phyloP scores from a whole-genome alignment of 2,329 filamentous ascomycete genomes.

The Aspergillus vadensis region DNA sequence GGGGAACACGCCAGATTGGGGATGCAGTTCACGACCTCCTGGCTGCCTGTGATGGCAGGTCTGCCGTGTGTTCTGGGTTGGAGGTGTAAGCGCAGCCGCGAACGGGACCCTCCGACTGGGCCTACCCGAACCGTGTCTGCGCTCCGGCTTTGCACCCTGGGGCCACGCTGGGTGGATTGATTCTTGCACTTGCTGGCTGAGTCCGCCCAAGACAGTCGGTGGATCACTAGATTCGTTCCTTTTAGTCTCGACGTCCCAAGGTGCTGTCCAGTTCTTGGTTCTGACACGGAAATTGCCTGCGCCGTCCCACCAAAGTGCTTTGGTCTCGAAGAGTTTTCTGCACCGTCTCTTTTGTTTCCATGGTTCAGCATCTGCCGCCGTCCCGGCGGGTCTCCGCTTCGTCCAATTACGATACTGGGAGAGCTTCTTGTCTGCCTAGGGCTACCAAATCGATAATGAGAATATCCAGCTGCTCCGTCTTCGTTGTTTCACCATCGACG shows the following conservation, averaged over 20 bases:
- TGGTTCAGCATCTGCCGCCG: conserved; percentile 36
- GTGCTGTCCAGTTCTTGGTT: conserved; percentile 11
- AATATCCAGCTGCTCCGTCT: conserved; percentile 82
- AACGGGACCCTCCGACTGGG: conserved; percentile 24
- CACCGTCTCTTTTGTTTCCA: conserved; percentile 42
- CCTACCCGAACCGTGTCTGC: conserved; percentile 16
- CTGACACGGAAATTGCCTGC: conserved; percentile 18
- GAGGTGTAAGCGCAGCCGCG: conserved; percentile 28
- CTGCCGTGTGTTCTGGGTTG: conserved; percentile 13
- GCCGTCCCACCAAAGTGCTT: conserved; percentile 20
- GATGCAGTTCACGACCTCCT: neutral
- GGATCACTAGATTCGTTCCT: conserved; percentile 7
- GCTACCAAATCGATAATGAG: conserved; percentile 70
- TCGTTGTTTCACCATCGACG: conserved; percentile 73
- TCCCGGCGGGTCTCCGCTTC: conserved; percentile 19
- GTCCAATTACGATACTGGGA: conserved; percentile 25
- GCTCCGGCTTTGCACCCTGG: conserved; percentile 21
- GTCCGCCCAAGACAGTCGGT: neutral
- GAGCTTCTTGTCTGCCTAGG: conserved; percentile 52
- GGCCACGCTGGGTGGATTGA: neutral
- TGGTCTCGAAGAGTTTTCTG: conserved; percentile 27
- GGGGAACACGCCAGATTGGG: neutral
- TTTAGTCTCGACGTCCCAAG: neutral
- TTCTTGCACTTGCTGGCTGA: neutral
- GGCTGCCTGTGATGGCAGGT: conserved; percentile 8